Base-by-base conservation (phyloP, 192 early-diverging fungal genomes). In the Phycomyces nitens region DNA sequence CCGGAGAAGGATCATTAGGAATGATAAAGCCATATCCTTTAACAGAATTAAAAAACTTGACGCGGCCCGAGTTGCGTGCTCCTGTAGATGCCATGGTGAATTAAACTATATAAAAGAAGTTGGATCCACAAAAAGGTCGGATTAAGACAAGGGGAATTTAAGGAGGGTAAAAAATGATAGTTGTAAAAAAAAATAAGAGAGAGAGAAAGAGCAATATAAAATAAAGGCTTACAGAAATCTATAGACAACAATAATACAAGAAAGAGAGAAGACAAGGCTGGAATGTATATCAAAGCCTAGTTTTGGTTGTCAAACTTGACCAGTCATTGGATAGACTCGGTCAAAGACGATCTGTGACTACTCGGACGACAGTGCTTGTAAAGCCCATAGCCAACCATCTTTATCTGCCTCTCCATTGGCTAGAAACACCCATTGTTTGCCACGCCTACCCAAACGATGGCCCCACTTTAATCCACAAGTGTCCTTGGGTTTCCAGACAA, bases 1-100 rank as follows among this genome's bases (percentile, higher is more conserved):
- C 56, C 0, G 80, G 80, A 40, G 77, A 77, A 27, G 81, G 80
- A 56, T 87, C 84, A 58, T 81, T 76, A 15, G 89, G 88, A 57
- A 94, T 85, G 56, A 95, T 90, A 75, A 95, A 95, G 0, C 93
- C 93, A 71, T 88, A 95, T 53, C 93, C 92, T 74, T 94, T 94
- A 68, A 86, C 82, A 64, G 81, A 81, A 64, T 89, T 92, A 77
- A 94, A 94, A 68, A 94, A 94, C 84, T 94, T 94, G 74, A 92
- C 90, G 24, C 68, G 75, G 29, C 88, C 87, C 57, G 64, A 72
- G 54, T 75, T 79, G 49, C 82, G 79, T 22, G 64, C 52, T 26
- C 60, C 42, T 50, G 59, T 41, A 23, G 63, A 40, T 39, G 72
- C 69, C 73, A 69, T 76, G 54, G 22, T 27, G 38, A 49, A 15